Evolutionary conservation across 805 yeast genomes (phyloP), one percentile per base, ranked within the genome.

Genomic region (Pichia eremophila): DNA sequence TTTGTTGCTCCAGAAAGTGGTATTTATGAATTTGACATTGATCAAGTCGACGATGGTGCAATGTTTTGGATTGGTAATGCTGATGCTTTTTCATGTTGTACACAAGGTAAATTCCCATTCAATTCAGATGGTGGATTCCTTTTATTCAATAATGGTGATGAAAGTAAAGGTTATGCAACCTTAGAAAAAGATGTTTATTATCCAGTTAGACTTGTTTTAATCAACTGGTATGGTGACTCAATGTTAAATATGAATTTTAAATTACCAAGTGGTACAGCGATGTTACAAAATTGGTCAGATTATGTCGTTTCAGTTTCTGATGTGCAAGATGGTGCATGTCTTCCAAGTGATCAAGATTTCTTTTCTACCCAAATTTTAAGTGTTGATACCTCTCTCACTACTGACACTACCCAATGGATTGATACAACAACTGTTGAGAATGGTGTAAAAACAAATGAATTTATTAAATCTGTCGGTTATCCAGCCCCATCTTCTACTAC

Each of bases 21-120:
- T 49, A 44, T 54, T 4, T 66, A 62, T 45, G 49, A 51, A 0
- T 51, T 67, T 35, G 32, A 41, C 17, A 46, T 64, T 8, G 35
- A 41, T 8, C 36, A 45, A 18, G 58, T 58, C 17, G 68, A 65
- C 52, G 70, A 67, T 53, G 54, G 57, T 29, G 64, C 57, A 19
- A 59, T 59, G 52, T 60, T 69, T 38, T 58, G 54, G 43, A 47
- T 63, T 36, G 68, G 68, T 43, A 41, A 38, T 25, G 61, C 60
- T 10, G 55, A 52, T 43, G 65, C 65, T 9, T 59, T 70, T 32
- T 57, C 57, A 18, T 71, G 76, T 55, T 63, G 70, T 53, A 44
- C 53, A 19, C 48, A 57, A 5, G 39, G 32, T 4, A 37, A 22
- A 4, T 44, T 41, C 8, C 34, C 51, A n/a, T 39, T 19, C 17